A percentile compares a stretch with the other conserved stretches of the same genome.
Conservation (phyloP, 768 basidiomycete genomes). For the Mycena maculata region DNA sequence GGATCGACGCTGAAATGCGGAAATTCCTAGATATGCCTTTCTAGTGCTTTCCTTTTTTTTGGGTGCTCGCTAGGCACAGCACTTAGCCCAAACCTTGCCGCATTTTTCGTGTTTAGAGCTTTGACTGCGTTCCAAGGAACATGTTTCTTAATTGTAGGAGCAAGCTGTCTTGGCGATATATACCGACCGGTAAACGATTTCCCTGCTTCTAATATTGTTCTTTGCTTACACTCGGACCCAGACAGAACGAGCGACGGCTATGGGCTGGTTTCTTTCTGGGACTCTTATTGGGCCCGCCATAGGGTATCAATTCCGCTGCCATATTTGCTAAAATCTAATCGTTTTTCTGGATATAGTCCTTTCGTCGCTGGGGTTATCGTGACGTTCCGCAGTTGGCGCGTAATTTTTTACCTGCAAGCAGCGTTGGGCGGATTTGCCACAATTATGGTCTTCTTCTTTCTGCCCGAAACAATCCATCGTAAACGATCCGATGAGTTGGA, state of each 20-base stretch:
- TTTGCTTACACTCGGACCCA: conserved; percentile 7
- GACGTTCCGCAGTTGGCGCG: conserved; percentile 32
- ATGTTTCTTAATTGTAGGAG: conserved; percentile 31
- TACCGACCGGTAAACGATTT: conserved; percentile 27
- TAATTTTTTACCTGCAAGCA: conserved; percentile 35
- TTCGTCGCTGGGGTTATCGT: conserved; percentile 34
- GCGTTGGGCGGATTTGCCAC: conserved; percentile 31
- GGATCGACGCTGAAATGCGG: not conserved
- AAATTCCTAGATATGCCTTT: conserved; percentile 30
- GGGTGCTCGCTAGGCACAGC: conserved; percentile 34
- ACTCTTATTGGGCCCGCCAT: conserved; percentile 33
- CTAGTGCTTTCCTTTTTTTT: conserved; percentile 29
- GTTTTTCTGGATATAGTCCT: conserved; percentile 11
- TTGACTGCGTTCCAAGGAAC: conserved; percentile 37
- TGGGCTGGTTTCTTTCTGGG: conserved; percentile 35
- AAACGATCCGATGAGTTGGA: conserved; percentile 31
- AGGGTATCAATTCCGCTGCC: conserved; percentile 19
- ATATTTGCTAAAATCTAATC: not conserved
- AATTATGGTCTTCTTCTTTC: conserved; percentile 30
- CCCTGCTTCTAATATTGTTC: not conserved
- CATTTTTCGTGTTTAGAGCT: conserved; percentile 33
- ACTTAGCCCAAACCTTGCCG: conserved; percentile 33
- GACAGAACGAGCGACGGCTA: conserved; percentile 31
- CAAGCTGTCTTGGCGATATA: conserved; percentile 34
- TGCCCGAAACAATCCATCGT: conserved; percentile 34